Conservation (phyloP, 2,329 filamentous ascomycete species). For the Stachybotrys echinatus region DNA sequence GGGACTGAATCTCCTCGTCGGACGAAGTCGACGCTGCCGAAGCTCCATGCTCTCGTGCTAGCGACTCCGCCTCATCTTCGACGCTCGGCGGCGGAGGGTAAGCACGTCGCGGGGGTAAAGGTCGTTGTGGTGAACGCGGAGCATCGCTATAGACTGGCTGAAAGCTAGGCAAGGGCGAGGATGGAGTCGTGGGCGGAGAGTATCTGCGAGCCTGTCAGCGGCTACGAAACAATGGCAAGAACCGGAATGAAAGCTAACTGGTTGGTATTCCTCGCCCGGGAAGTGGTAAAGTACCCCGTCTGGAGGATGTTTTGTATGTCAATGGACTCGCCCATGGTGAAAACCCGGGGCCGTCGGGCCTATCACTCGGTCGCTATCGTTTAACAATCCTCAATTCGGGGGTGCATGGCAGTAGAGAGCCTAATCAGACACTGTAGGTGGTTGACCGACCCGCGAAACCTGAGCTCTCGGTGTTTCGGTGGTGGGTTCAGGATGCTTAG, state of each 20-base stretch:
- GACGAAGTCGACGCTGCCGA: slow-evolving; percentile 15
- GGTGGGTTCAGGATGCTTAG: no score
- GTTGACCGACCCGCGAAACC: no score
- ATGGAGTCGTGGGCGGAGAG: background rate
- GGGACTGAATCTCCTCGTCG: slow-evolving; percentile 53
- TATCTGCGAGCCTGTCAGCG: background rate
- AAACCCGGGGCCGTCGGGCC: slow-evolving; percentile 9
- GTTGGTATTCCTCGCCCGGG: slow-evolving; percentile 30
- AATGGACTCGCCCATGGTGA: slow-evolving; percentile 36
- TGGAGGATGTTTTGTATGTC: slow-evolving; percentile 42
- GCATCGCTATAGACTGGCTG: background rate
- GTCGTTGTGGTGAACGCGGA: background rate
- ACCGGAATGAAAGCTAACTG: slow-evolving; percentile 14
- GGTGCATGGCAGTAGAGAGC: background rate
- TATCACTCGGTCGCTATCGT: background rate
- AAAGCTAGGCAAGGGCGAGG: background rate
- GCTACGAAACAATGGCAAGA: background rate
- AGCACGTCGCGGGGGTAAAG: slow-evolving; percentile 16
- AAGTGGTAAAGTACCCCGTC: slow-evolving; percentile 46
- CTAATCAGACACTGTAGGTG: no score
- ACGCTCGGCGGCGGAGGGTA: slow-evolving; percentile 60
- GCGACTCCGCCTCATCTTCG: slow-evolving; percentile 62
- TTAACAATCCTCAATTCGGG: background rate
- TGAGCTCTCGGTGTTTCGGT: no score
- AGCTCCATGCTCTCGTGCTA: slow-evolving; percentile 54